Conservation (phyloP, 1,284 basidiomycete species). For the Cutaneotrichosporon sp. region DNA sequence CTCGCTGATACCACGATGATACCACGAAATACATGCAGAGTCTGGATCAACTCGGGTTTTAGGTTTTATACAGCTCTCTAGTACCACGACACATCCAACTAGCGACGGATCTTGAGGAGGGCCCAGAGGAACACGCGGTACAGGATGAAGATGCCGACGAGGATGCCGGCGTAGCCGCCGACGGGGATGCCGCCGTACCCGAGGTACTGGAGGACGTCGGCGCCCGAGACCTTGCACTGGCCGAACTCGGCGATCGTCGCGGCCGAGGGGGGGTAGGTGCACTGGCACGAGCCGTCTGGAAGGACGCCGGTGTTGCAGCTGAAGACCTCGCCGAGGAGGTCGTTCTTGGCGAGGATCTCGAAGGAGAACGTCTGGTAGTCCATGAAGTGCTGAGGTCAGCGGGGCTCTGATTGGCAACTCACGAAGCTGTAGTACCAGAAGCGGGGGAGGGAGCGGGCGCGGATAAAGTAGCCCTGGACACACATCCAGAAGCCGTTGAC, state of each 20-base stretch:
- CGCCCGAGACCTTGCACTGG: constrained; percentile 38
- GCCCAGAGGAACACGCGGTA: constrained; percentile 45
- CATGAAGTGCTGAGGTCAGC: constrained; percentile 15
- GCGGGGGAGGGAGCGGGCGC: constrained; percentile 19
- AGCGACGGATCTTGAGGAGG: constrained; percentile 13
- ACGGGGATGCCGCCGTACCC: constrained; percentile 29
- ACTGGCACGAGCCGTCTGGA: constrained; percentile 18
- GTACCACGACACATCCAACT: not conserved
- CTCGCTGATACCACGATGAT: too few relatives aligned
- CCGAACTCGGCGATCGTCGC: constrained; percentile 57
- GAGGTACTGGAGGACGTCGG: constrained; percentile 36
- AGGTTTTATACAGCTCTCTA: too few relatives aligned
- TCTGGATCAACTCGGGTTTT: not conserved
- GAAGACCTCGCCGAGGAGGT: constrained; percentile 59
- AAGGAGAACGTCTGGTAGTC: constrained; percentile 59
- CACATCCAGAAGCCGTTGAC: constrained; percentile 67
- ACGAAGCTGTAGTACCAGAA: constrained; percentile 23
- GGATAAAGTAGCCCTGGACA: constrained; percentile 38
- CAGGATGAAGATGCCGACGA: constrained; percentile 48
- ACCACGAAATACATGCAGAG: not conserved
- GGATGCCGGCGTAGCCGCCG: constrained; percentile 42
- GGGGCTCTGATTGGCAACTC: not conserved
- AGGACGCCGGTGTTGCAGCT: constrained; percentile 44
- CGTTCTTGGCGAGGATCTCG: constrained; percentile 56
- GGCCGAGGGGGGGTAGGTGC: constrained; percentile 19